These are phyloP conservation scores for Aristolochia contorta DNA, from an alignment of 164 flowering plant species.

Conservation along the genomic window DNA sequence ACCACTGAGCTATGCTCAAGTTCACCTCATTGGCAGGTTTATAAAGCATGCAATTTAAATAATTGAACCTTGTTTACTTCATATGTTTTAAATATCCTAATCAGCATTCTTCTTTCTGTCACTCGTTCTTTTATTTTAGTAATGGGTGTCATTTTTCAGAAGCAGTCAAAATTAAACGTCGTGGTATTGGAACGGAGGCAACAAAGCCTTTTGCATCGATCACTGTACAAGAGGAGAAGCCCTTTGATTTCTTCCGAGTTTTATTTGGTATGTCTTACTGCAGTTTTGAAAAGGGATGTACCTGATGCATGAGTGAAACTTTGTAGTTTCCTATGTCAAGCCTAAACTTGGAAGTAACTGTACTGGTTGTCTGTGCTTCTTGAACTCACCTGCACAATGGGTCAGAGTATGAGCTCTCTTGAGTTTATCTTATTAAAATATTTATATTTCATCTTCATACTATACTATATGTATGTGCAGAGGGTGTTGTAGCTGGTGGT, in stretches of 20 bases:
- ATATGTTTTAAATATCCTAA: no score
- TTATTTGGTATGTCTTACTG: constrained; percentile 42
- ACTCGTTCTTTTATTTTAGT: no score
- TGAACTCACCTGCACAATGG: background rate
- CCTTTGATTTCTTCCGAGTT: constrained; percentile 67
- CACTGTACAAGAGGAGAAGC: constrained; percentile 44
- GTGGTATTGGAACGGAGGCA: constrained; percentile 14
- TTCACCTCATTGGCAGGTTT: no score
- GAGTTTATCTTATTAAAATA: background rate
- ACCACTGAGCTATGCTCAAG: no score
- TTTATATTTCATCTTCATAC: background rate
- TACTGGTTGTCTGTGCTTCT: background rate
- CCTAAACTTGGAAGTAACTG: background rate
- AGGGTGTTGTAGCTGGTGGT: constrained; percentile 85
- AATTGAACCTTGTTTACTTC: no score
- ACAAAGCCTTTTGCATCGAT: constrained; percentile 58
- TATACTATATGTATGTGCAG: constrained; percentile 27
- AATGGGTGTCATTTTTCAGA: constrained; percentile 39
- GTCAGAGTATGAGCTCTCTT: background rate
- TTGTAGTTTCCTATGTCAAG: background rate
- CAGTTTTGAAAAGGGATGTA: background rate
- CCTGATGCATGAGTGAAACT: background rate
- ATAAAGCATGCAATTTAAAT: no score
- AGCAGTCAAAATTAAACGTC: constrained; percentile 20
- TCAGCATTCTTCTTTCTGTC: no score